phyloP scores from a whole-genome alignment of 2,329 filamentous ascomycete species.

The Rutstroemia sydowiana region DNA sequence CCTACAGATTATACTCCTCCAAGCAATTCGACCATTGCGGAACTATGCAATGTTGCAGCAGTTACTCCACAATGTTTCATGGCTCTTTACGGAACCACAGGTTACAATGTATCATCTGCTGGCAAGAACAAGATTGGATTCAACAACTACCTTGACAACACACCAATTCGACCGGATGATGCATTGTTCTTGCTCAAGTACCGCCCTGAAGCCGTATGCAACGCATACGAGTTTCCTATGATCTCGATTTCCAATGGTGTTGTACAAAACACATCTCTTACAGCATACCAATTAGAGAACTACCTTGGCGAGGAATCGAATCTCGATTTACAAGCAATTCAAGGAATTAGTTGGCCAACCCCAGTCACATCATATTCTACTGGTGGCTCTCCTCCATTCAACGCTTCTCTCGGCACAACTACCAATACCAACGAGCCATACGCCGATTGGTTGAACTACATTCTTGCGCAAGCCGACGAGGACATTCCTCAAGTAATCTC shows the following conservation, averaged over 20 bases:
- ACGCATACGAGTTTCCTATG: slow-evolving; percentile 14
- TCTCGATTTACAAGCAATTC: slow-evolving; percentile 48
- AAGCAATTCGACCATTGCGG: slow-evolving; percentile 22
- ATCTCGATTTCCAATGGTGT: slow-evolving; percentile 13
- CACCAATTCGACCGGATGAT: slow-evolving; percentile 19
- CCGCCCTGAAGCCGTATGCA: slow-evolving; percentile 15
- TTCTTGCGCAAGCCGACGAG: slow-evolving; percentile 36
- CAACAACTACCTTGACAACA: slow-evolving; percentile 21
- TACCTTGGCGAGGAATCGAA: slow-evolving; percentile 40
- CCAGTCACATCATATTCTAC: slow-evolving; percentile 48
- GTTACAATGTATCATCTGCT: slow-evolving; percentile 15
- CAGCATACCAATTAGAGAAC: slow-evolving; percentile 7
- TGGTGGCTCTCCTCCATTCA: slow-evolving; percentile 46
- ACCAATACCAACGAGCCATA: slow-evolving; percentile 46
- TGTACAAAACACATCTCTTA: slow-evolving; percentile 15
- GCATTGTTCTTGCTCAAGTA: slow-evolving; percentile 17
- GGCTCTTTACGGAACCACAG: slow-evolving; percentile 17
- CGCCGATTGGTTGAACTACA: slow-evolving; percentile 44
- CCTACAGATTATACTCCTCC: slow-evolving; percentile 25
- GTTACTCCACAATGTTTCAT: slow-evolving; percentile 20
- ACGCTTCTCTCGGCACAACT: slow-evolving; percentile 33
- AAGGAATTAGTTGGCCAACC: slow-evolving; percentile 46
- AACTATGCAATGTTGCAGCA: slow-evolving; percentile 55
- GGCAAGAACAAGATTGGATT: slow-evolving; percentile 20
- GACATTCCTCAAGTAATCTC: slow-evolving; percentile 48